phyloP scores from a whole-genome alignment of 1,284 basidiomycete genomes.

The Apiotrichum domesticum region DNA sequence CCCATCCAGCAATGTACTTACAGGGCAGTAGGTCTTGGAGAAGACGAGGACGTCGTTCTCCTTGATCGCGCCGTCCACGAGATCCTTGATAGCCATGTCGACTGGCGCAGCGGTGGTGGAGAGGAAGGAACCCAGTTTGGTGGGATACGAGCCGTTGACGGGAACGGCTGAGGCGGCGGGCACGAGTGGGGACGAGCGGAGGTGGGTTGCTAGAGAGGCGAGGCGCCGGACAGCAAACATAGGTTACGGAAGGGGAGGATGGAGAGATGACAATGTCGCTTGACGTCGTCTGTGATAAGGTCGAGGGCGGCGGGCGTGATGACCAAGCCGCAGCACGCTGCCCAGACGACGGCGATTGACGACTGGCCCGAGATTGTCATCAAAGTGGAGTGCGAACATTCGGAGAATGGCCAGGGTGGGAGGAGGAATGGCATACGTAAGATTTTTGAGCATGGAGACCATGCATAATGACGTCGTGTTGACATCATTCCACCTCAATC shows the following conservation, averaged over 20 bases:
- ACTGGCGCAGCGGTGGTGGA: conserved; percentile 25
- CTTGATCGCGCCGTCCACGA: conserved; percentile 43
- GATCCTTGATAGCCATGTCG: conserved; percentile 32
- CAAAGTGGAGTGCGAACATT: no score
- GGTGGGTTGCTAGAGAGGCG: conserved; percentile 19
- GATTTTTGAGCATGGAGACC: no score
- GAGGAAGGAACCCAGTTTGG: conserved; percentile 44
- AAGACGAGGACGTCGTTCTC: conserved; percentile 45
- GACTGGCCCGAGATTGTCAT: no score
- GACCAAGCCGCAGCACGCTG: no score
- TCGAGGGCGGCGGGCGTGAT: no score
- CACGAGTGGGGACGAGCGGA: conserved; percentile 1
- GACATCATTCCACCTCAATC: no score
- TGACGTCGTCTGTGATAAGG: no score
- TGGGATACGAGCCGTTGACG: background rate
- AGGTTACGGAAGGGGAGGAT: background rate
- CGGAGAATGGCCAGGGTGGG: no score
- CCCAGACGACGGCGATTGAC: no score
- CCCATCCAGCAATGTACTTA: conserved; percentile 22
- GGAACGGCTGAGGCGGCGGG: background rate
- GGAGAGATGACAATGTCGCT: no score
- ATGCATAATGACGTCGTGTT: no score
- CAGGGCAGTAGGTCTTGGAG: conserved; percentile 46
- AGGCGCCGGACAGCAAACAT: conserved; percentile 29
- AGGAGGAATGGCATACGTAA: no score